Conservation (phyloP, 1,139 yeast genomes). For the Lodderomyces metapsilosis region DNA sequence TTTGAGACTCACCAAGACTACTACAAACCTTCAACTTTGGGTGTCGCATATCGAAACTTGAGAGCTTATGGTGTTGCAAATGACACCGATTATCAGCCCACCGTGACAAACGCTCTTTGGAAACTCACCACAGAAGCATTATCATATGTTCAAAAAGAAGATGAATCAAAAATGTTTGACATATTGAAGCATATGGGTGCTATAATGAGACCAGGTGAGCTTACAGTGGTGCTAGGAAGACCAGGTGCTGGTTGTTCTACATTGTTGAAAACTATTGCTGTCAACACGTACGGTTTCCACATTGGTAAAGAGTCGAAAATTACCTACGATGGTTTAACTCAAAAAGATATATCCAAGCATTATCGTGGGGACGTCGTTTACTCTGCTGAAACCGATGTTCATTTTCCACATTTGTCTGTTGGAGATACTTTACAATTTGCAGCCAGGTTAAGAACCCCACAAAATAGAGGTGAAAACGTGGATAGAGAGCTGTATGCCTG, state of each 20-base stretch:
- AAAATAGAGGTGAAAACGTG: constrained; percentile 33
- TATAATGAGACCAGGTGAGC: constrained; percentile 33
- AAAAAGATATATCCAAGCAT: constrained; percentile 43
- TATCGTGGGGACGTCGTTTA: constrained; percentile 51
- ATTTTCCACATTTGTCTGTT: constrained; percentile 52
- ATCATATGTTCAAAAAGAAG: constrained; percentile 44
- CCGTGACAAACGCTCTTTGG: constrained; percentile 54
- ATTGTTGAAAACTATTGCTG: constrained; percentile 33
- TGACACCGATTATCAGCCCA: constrained; percentile 78
- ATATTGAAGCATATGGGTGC: constrained; percentile 37
- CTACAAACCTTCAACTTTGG: constrained; percentile 62
- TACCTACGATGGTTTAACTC: constrained; percentile 52
- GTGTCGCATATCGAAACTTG: constrained; percentile 66
- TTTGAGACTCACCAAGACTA: constrained; percentile 20
- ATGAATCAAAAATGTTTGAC: constrained; percentile 26
- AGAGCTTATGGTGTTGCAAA: constrained; percentile 75
- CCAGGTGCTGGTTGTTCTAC: constrained; percentile 41
- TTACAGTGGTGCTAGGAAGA: constrained; percentile 37
- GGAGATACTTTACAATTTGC: constrained; percentile 51
- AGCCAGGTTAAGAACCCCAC: constrained; percentile 40
- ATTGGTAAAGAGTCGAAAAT: constrained; percentile 28
- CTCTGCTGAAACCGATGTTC: constrained; percentile 52
- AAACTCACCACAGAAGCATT: constrained; percentile 20
- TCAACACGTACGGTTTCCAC: constrained; percentile 36
- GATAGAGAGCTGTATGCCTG: constrained; percentile 37